These are phyloP conservation scores for Solanum medicagineum DNA, from an alignment of 257 asterid genomes.

Conservation along the genomic window DNA sequence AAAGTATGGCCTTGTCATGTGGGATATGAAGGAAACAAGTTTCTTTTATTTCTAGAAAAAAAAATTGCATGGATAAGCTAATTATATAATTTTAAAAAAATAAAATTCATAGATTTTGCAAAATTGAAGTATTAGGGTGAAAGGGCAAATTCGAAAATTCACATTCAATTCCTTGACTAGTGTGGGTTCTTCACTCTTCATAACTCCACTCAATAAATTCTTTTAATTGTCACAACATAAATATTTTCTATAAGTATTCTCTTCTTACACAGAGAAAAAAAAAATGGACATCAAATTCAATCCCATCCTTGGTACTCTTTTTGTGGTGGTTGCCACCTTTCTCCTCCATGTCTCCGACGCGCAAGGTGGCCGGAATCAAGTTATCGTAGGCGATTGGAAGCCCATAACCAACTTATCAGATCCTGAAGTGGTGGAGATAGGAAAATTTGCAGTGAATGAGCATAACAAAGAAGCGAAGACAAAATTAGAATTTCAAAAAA, in stretches of 20 bases:
- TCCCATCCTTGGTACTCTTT: background rate
- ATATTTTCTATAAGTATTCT: background rate
- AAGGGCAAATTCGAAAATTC: background rate
- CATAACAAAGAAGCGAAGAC: conserved; percentile 11
- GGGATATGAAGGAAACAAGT: too few species aligned
- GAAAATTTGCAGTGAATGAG: conserved; percentile 22
- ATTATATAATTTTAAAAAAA: background rate
- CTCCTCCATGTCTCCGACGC: background rate
- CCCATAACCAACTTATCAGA: conserved; percentile 9
- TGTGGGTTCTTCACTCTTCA: background rate
- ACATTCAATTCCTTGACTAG: background rate
- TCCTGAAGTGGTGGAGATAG: conserved; percentile 11
- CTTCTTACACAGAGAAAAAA: background rate
- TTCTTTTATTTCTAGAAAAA: too few species aligned
- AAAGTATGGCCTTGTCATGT: too few species aligned
- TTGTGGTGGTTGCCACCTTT: background rate
- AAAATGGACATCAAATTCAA: conserved; percentile 11
- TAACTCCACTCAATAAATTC: background rate
- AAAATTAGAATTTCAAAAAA: conserved; percentile 2
- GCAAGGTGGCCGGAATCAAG: background rate
- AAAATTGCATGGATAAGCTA: too few species aligned
- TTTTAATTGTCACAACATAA: background rate
- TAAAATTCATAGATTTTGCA: background rate
- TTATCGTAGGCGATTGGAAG: background rate
- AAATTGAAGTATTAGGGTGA: background rate